A percentile compares a stretch with the other conserved stretches of the same genome.
Conservation (phyloP, 352 stramenopile species). For the Pythium aquatile region DNA sequence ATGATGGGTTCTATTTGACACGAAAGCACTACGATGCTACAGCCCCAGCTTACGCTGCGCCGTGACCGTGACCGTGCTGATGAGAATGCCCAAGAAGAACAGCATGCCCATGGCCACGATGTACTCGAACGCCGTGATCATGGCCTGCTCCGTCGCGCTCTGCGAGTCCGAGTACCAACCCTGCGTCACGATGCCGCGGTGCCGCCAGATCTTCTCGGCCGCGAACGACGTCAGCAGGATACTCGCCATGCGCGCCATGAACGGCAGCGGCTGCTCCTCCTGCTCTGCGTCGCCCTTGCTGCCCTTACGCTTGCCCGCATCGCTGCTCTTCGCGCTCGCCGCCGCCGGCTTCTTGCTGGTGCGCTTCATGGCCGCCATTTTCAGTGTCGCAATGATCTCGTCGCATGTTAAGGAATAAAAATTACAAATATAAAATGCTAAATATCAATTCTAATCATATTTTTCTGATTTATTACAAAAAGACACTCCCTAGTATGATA, state of each 20-base stretch:
- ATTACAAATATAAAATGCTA: neutral
- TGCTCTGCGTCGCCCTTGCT: neutral
- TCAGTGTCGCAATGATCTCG: neutral
- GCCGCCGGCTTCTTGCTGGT: neutral
- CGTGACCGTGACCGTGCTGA: conserved; percentile 45
- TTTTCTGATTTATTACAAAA: neutral
- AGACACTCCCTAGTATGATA: neutral
- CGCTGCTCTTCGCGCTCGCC: neutral
- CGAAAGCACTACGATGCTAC: neutral
- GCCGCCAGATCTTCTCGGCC: conserved; percentile 80
- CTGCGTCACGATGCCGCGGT: conserved; percentile 59
- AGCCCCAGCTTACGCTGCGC: conserved; percentile 24
- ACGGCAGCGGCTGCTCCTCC: conserved; percentile 28
- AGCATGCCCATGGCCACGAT: conserved; percentile 74
- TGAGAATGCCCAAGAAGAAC: conserved; percentile 64
- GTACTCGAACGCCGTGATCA: conserved; percentile 80
- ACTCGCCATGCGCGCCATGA: conserved; percentile 56
- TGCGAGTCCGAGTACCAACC: conserved; percentile 66
- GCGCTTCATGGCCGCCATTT: neutral
- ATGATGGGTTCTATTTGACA: neutral
- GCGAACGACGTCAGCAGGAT: conserved; percentile 67
- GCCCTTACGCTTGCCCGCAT: neutral
- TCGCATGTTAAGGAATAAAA: neutral
- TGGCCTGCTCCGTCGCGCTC: conserved; percentile 46
- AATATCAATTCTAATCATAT: neutral